phyloP scores from a whole-genome alignment of 352 stramenopile species.

The Phytophthora cactorum region DNA sequence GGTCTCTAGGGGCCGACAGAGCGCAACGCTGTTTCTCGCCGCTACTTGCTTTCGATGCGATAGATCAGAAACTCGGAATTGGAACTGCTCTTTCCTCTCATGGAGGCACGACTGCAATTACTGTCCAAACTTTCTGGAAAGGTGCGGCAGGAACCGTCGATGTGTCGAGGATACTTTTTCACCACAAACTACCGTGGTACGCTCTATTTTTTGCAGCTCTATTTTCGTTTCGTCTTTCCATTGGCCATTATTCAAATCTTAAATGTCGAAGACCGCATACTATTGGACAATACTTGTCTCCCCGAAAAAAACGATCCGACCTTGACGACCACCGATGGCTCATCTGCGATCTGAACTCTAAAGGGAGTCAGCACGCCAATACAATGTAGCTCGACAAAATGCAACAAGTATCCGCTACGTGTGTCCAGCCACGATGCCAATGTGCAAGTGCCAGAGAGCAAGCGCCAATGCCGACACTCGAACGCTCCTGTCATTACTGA shows the following conservation, averaged over 20 bases:
- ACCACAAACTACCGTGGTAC: neutral
- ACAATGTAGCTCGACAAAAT: slow-evolving; percentile 7
- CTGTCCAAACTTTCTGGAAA: slow-evolving; percentile 15
- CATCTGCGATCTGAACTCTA: slow-evolving; percentile 33
- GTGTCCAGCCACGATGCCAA: slow-evolving; percentile 16
- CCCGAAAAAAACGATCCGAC: slow-evolving; percentile 21
- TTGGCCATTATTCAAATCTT: neutral
- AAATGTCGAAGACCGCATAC: neutral
- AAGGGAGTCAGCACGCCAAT: slow-evolving; percentile 21
- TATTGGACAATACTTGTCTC: slow-evolving; percentile 6
- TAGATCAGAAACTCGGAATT: slow-evolving; percentile 2
- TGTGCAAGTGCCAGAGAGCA: slow-evolving; percentile 8
- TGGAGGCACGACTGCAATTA: slow-evolving; percentile 10
- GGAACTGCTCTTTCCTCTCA: neutral
- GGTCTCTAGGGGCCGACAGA: too few species aligned
- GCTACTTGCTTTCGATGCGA: slow-evolving; percentile 4
- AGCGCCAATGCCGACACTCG: neutral
- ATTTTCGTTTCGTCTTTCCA: slow-evolving; percentile 9
- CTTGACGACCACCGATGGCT: slow-evolving; percentile 19
- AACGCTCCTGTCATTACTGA: slow-evolving; percentile 21
- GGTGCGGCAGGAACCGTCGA: neutral
- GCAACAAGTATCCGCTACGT: slow-evolving; percentile 18
- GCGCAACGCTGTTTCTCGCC: neutral
- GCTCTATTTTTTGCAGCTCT: slow-evolving; percentile 16
- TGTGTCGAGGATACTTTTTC: slow-evolving; percentile 21